These are phyloP conservation scores for Phlebiopsis gigantea DNA, from an alignment of 768 basidiomycete species.

Conservation along the genomic window DNA sequence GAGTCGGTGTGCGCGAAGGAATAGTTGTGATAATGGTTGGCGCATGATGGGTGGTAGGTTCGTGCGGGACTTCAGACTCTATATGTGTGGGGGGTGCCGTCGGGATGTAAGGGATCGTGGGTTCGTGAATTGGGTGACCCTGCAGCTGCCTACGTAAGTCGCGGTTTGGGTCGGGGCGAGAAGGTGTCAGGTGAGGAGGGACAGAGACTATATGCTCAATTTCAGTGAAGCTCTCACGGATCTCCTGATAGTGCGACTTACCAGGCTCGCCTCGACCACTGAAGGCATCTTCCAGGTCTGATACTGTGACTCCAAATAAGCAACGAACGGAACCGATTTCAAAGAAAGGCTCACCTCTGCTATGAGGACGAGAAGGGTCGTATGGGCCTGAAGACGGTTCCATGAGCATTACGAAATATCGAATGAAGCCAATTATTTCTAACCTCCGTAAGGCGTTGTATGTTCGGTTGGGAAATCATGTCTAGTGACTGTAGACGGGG, in stretches of 20 bases:
- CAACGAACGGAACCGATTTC: neutral
- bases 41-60: neutral
- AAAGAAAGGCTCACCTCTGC: neutral
- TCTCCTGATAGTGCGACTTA: too few relatives aligned
- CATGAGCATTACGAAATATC: neutral
- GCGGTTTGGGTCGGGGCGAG: neutral
- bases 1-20: neutral
- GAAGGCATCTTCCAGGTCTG: slow-evolving; percentile 6
- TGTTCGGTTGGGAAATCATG: neutral
- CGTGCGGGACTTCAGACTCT: neutral
- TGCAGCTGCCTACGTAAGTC: neutral
- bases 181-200: neutral
- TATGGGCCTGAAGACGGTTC: neutral
- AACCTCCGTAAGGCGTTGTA: neutral
- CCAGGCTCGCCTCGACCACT: slow-evolving; percentile 5
- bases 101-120: slow-evolving; percentile 5
- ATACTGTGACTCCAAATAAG: neutral
- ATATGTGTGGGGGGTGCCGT: neutral
- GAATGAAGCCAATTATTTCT: neutral
- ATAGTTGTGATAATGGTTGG: neutral
- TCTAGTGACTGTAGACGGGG: neutral
- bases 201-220: too few relatives aligned
- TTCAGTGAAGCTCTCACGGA: too few relatives aligned
- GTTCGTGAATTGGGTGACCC: neutral
- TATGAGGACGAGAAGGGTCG: neutral